Conservation (phyloP, 1,139 yeast species). For the Lodderomyces parapsilosis region DNA sequence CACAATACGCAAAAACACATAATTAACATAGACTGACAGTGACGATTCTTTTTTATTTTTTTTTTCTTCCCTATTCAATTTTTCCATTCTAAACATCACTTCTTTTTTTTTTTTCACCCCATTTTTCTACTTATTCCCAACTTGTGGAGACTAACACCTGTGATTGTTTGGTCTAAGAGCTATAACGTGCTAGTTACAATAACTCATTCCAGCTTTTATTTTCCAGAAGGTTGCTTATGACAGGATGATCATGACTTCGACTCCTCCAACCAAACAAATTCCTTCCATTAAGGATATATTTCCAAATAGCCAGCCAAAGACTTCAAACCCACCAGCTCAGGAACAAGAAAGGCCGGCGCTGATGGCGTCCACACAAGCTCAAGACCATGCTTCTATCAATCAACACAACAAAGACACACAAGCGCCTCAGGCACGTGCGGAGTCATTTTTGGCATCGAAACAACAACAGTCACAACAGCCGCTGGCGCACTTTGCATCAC, state of each 20-base stretch:
- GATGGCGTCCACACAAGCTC: background rate
- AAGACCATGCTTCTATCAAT: background rate
- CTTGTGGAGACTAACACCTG: too few species aligned
- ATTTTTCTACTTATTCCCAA: too few species aligned
- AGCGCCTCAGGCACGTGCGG: background rate
- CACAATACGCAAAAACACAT: background rate
- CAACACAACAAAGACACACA: background rate
- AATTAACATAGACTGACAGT: background rate
- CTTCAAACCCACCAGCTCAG: background rate
- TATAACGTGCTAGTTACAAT: too few species aligned
- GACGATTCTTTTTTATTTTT: too few species aligned
- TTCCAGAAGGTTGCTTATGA: background rate
- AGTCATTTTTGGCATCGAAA: background rate
- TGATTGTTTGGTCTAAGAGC: too few species aligned
- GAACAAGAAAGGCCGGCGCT: background rate
- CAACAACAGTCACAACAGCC: slow-evolving; percentile 3
- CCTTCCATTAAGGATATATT: slow-evolving; percentile 3
- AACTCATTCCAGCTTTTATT: too few species aligned
- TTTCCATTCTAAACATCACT: too few species aligned
- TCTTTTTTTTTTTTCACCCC: too few species aligned
- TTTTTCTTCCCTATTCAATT: too few species aligned
- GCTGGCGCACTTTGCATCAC: background rate
- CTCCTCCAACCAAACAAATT: slow-evolving; percentile 1
- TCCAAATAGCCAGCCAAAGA: slow-evolving; percentile 3
- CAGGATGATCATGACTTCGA: slow-evolving; percentile 5